phyloP scores from a whole-genome alignment of 495 filamentous ascomycete species.

The Penicillium tannophilum region DNA sequence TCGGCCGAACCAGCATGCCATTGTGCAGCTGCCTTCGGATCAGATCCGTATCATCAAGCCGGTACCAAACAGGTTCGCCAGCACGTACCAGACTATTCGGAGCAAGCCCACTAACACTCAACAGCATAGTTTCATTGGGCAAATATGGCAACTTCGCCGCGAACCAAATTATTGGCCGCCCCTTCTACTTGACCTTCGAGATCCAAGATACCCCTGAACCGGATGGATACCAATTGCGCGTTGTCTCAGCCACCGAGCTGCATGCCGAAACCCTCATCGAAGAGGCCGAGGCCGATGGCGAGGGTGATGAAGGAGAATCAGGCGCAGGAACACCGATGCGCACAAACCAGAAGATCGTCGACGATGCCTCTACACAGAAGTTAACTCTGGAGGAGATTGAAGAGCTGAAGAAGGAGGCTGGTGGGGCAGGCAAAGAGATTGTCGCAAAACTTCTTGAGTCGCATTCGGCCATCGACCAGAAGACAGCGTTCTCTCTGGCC shows the following conservation, averaged over 20 bases:
- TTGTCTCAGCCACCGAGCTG: constrained; percentile 80
- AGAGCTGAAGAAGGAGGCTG: constrained; percentile 77
- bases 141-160: constrained; percentile 88
- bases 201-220: constrained; percentile 67
- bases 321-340: constrained; percentile 66
- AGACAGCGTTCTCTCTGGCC: constrained; percentile 87
- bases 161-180: constrained; percentile 83
- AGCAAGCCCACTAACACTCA: constrained; percentile 21
- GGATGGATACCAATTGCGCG: constrained; percentile 64
- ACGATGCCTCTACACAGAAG: constrained; percentile 79
- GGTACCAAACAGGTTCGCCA: constrained; percentile 75
- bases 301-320: constrained; percentile 51
- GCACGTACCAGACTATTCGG: background rate
- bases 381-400: constrained; percentile 89
- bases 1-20: constrained; percentile 64
- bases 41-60: constrained; percentile 63
- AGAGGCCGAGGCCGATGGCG: constrained; percentile 53
- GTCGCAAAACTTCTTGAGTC: constrained; percentile 83
- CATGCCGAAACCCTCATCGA: constrained; percentile 71
- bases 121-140: constrained; percentile 77
- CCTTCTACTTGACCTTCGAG: constrained; percentile 90
- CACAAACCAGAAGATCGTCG: constrained; percentile 76
- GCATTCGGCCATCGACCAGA: constrained; percentile 86
- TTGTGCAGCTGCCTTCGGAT: constrained; percentile 68
- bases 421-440: constrained; percentile 80